Conservation (phyloP, 495 filamentous ascomycete genomes). For the Talaromyces proteolyticus region DNA sequence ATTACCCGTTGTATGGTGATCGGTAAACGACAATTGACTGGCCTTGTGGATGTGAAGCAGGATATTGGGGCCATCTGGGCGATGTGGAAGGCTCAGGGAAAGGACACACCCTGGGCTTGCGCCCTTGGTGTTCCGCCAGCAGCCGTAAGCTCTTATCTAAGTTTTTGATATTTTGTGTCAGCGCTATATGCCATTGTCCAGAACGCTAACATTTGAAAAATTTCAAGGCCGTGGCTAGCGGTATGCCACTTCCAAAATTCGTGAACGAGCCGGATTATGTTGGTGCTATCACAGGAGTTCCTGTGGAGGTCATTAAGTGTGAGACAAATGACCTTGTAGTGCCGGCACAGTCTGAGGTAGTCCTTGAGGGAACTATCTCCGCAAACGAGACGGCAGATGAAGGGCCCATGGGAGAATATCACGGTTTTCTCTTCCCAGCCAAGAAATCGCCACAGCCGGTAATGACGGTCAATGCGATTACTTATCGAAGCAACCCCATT, state of each 20-base stretch:
- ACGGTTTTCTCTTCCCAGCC: constrained; percentile 25
- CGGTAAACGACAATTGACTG: constrained; percentile 20
- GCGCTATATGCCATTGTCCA: neutral
- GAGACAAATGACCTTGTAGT: constrained; percentile 30
- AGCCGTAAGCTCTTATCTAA: constrained; percentile 9
- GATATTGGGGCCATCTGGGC: constrained; percentile 26
- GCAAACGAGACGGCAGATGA: constrained; percentile 23
- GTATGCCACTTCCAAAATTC: constrained; percentile 30
- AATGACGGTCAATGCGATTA: constrained; percentile 32
- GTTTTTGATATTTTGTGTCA: neutral
- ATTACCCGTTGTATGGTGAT: constrained; percentile 31
- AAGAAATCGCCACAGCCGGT: constrained; percentile 17
- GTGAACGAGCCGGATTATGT: constrained; percentile 28
- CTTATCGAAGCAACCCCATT: constrained; percentile 25
- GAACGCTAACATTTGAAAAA: neutral
- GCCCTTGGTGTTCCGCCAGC: constrained; percentile 32
- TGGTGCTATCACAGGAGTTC: constrained; percentile 21
- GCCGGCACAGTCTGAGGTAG: constrained; percentile 31
- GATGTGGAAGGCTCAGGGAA: constrained; percentile 26
- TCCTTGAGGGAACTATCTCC: constrained; percentile 28
- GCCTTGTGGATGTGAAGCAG: constrained; percentile 24
- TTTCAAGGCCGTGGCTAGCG: constrained; percentile 18
- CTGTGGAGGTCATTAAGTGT: constrained; percentile 31
- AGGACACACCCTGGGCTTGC: constrained; percentile 29
- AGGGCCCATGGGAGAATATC: constrained; percentile 30